These are phyloP conservation scores for Coccomyxa subellipsoidea DNA, from an alignment of 163 green algal genomes.

Conservation along the genomic window DNA sequence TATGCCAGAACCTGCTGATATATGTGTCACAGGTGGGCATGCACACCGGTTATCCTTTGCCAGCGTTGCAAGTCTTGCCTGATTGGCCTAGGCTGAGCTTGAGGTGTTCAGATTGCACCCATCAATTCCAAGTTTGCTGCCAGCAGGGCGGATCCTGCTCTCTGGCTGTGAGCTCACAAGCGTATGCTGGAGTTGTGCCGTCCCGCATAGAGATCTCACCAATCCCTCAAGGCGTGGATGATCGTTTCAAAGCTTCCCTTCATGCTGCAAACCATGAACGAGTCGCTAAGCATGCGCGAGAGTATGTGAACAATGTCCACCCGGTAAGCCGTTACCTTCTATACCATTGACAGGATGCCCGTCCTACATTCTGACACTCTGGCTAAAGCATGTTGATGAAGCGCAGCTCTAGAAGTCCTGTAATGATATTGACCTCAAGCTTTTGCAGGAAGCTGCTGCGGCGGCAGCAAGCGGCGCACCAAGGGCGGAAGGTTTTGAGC, in stretches of 20 bases:
- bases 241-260: constrained; percentile 25
- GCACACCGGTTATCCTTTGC: not conserved
- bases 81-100: not conserved
- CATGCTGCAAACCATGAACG: not conserved
- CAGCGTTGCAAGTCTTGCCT: not conserved
- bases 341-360: not conserved
- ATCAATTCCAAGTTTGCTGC: too few species aligned
- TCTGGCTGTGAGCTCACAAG: constrained; percentile 52
- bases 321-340: constrained; percentile 30
- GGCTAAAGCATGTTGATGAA: too few species aligned
- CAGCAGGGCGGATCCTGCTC: constrained; percentile 47
- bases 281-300: not conserved
- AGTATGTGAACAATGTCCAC: constrained; percentile 35
- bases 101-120: not conserved
- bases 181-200: constrained; percentile 33
- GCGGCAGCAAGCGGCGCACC: constrained; percentile 26
- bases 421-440: too few species aligned
- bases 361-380: not conserved
- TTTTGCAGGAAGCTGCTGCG: constrained; percentile 42
- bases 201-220: not conserved
- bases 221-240: constrained; percentile 6
- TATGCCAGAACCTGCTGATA: constrained; percentile 73
- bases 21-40: constrained; percentile 62
- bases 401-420: too few species aligned
- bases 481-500: constrained; percentile 31